Conservation (phyloP, 306 rosid genomes). For the Ceratonia siliqua region DNA sequence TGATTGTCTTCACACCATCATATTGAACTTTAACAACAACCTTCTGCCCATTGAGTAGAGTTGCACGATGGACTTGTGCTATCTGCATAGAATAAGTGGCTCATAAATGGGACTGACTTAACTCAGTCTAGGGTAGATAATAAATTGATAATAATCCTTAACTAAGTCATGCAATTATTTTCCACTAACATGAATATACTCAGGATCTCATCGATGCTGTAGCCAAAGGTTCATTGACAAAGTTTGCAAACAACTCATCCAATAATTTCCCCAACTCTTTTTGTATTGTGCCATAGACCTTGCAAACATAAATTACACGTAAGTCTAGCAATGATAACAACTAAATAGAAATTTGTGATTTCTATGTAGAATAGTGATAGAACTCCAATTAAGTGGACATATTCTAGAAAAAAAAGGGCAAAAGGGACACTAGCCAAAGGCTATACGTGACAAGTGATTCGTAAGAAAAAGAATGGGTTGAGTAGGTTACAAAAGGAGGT, state of each 20-base stretch:
- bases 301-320: slow-evolving; percentile 36
- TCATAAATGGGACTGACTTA: slow-evolving; percentile 24
- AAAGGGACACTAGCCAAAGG: too few relatives aligned
- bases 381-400: too few relatives aligned
- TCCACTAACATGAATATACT: slow-evolving; percentile 32
- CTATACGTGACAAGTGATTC: too few relatives aligned
- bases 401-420: too few relatives aligned
- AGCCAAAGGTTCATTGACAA: slow-evolving; percentile 81
- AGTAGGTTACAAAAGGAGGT: too few relatives aligned
- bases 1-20: slow-evolving; percentile 74
- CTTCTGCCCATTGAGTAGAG: slow-evolving; percentile 82
- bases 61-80: slow-evolving; percentile 98
- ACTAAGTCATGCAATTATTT: slow-evolving; percentile 28
- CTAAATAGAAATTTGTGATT: slow-evolving; percentile 27
- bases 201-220: slow-evolving; percentile 88
- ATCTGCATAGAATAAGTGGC: slow-evolving; percentile 59
- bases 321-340: slow-evolving; percentile 22
- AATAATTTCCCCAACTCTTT: slow-evolving; percentile 86
- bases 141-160: background rate
- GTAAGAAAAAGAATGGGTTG: too few relatives aligned
- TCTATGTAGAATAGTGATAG: background rate
- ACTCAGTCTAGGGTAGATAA: slow-evolving; percentile 27
- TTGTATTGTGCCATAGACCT: slow-evolving; percentile 75
- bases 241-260: slow-evolving; percentile 74
- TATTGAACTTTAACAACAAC: slow-evolving; percentile 98